Conservation (phyloP, 345 rosid species). For the Syzygium grande region DNA sequence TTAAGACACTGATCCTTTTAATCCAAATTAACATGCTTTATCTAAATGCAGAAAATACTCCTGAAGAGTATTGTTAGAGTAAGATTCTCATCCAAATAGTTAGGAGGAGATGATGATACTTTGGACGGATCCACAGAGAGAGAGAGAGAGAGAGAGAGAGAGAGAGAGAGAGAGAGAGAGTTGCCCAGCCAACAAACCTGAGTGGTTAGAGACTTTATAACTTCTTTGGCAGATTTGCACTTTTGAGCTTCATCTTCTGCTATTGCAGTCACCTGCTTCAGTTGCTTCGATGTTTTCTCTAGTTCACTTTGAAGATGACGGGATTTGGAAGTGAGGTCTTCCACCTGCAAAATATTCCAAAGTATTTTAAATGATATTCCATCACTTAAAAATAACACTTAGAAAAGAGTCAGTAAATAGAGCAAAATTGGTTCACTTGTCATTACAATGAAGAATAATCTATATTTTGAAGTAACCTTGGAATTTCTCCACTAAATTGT, state of each 20-base stretch:
- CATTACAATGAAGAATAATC: not conserved
- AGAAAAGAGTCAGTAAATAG: not conserved
- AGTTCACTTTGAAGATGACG: slow-evolving; percentile 69
- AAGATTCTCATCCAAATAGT: not conserved
- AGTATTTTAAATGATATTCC: not conserved
- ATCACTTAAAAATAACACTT: not conserved
- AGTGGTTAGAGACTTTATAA: slow-evolving; percentile 61
- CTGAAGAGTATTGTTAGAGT: not conserved
- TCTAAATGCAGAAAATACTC: not conserved
- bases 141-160: no score
- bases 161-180: not conserved
- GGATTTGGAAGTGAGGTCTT: slow-evolving; percentile 50
- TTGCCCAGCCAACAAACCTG: slow-evolving; percentile 40
- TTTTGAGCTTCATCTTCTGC: slow-evolving; percentile 86
- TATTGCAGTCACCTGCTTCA: slow-evolving; percentile 60
- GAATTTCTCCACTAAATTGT: not conserved
- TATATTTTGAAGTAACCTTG: not conserved
- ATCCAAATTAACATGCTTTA: not conserved
- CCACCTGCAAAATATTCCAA: slow-evolving; percentile 38
- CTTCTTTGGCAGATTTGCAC: slow-evolving; percentile 77
- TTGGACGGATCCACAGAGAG: not conserved
- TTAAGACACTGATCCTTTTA: not conserved
- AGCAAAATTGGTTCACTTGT: not conserved
- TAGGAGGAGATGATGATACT: not conserved
- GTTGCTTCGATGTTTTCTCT: slow-evolving; percentile 45